Percentiles rank a stretch among this genome's conserved stretches.
These are phyloP conservation scores for Malbranchea zuffiana DNA, from an alignment of 2,329 filamentous ascomycete genomes.

Conservation along the genomic window DNA sequence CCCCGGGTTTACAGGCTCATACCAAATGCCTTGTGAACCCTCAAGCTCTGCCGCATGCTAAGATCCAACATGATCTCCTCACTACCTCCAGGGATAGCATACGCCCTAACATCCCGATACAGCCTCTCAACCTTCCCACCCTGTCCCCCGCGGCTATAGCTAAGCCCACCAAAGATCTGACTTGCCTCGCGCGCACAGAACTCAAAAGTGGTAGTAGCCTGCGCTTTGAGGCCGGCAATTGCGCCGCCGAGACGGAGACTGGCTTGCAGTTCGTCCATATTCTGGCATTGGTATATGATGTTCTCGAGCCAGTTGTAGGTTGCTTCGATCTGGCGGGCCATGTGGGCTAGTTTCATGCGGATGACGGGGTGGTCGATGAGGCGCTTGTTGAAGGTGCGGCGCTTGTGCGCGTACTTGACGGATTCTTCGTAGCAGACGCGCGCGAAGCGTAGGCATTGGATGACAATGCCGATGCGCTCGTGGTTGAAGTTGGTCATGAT, in stretches of 20 bases:
- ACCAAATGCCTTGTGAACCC: slow-evolving; percentile 78
- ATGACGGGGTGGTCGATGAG: slow-evolving; percentile 96
- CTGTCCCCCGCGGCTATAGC: slow-evolving; percentile 86
- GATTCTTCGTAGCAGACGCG: slow-evolving; percentile 96
- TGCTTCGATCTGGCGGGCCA: slow-evolving; percentile 95
- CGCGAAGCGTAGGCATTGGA: slow-evolving; percentile 89
- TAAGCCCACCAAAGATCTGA: slow-evolving; percentile 93
- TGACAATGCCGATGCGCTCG: slow-evolving; percentile 96
- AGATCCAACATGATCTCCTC: slow-evolving; percentile 99
- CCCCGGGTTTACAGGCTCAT: slow-evolving; percentile 74
- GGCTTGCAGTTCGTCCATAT: slow-evolving; percentile 88
- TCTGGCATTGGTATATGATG: slow-evolving; percentile 81
- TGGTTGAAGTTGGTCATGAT: slow-evolving; percentile 99
- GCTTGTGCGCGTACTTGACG: slow-evolving; percentile 95
- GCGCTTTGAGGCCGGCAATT: slow-evolving; percentile 88
- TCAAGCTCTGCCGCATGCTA: slow-evolving; percentile 81
- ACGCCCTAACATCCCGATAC: slow-evolving; percentile 89
- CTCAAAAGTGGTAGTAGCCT: slow-evolving; percentile 88
- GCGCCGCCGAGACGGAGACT: slow-evolving; percentile 93
- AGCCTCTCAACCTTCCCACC: slow-evolving; percentile 90
- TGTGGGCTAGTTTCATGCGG: slow-evolving; percentile 92
- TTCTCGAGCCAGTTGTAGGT: slow-evolving; percentile 97
- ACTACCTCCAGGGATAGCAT: slow-evolving; percentile 87
- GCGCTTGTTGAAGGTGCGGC: slow-evolving; percentile 89
- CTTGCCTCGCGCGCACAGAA: slow-evolving; percentile 93